These are phyloP conservation scores for Eudorina sp. DNA, from an alignment of 139 green algal species.

Conservation along the genomic window DNA sequence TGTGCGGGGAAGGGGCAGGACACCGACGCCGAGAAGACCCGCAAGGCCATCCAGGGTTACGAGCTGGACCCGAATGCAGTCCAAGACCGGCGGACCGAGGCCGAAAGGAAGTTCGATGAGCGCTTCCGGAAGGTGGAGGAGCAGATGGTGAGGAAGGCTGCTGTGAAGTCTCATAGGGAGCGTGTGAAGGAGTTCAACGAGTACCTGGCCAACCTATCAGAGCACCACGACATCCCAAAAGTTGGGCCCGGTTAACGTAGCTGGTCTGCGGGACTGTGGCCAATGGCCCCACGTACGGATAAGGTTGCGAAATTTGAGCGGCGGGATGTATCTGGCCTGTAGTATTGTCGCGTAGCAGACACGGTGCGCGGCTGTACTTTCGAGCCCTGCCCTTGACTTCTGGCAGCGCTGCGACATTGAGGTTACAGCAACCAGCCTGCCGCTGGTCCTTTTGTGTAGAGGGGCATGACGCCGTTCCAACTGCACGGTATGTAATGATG, in stretches of 20 bases:
- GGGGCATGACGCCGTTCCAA: too few species aligned
- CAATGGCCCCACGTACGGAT: too few species aligned
- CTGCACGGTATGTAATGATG: too few species aligned
- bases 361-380: too few species aligned
- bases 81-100: slow-evolving; percentile 84
- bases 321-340: too few species aligned
- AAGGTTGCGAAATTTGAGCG: too few species aligned
- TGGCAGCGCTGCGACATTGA: too few species aligned
- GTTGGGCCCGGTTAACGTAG: slow-evolving; percentile 81
- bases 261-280: too few species aligned
- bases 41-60: slow-evolving; percentile 60
- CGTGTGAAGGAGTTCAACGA: slow-evolving; percentile 91
- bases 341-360: too few species aligned
- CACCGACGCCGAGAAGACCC: slow-evolving; percentile 19
- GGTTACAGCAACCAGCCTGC: too few species aligned
- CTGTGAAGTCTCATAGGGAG: slow-evolving; percentile 86
- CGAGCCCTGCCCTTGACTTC: too few species aligned
- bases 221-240: slow-evolving; percentile 92
- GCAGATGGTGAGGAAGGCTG: slow-evolving; percentile 75
- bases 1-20: not conserved
- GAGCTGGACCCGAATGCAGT: slow-evolving; percentile 51
- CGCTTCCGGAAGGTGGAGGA: slow-evolving; percentile 76
- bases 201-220: slow-evolving; percentile 79
- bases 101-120: slow-evolving; percentile 74
- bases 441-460: too few species aligned